These are phyloP conservation scores for Komagataella pastoris DNA, from an alignment of 805 yeast genomes.

Conservation along the genomic window DNA sequence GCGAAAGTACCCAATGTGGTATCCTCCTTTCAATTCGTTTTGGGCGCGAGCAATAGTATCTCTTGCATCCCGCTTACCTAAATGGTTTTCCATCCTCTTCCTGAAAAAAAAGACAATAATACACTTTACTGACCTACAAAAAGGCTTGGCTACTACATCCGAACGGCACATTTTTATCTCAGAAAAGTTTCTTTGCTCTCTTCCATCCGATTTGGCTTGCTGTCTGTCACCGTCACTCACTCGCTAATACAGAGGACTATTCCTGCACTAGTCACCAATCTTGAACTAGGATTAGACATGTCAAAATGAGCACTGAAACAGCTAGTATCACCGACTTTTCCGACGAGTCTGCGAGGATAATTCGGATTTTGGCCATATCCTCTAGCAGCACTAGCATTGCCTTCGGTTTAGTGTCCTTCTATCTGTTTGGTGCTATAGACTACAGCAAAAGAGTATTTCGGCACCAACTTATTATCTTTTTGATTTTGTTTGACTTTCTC, in stretches of 20 bases:
- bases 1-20: background rate
- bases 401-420: slow-evolving; percentile 47
- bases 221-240: background rate
- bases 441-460: slow-evolving; percentile 50
- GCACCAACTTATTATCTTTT: slow-evolving; percentile 54
- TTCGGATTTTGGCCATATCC: slow-evolving; percentile 30
- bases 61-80: slow-evolving; percentile 4
- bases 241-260: slow-evolving; percentile 1
- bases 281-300: background rate
- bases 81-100: background rate
- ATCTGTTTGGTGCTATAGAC: slow-evolving; percentile 48
- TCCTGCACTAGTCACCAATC: background rate
- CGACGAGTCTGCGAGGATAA: background rate
- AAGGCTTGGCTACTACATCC: background rate
- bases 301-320: background rate
- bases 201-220: background rate
- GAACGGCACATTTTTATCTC: background rate
- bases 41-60: slow-evolving; percentile 1
- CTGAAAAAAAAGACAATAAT: background rate
- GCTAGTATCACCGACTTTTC: background rate
- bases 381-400: slow-evolving; percentile 35
- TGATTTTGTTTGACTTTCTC: slow-evolving; percentile 60
- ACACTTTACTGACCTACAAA: background rate
- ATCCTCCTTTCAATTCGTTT: background rate
- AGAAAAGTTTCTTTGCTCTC: background rate